Conservation (phyloP, 108 stramenopile species). For the Discostella stelligeroides region DNA sequence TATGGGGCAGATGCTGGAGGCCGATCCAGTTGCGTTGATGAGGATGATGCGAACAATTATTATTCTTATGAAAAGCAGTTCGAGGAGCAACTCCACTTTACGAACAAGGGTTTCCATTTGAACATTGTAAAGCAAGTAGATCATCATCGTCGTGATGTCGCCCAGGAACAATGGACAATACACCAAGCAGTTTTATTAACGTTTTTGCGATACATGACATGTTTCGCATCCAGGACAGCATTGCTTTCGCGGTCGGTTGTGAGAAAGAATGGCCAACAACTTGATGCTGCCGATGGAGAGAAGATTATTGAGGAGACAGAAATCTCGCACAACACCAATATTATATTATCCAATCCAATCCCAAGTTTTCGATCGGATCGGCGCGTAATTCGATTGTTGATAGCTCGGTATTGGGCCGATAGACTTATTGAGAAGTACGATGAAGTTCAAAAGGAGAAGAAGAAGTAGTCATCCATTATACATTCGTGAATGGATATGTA, state of each 20-base stretch:
- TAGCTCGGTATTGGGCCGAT: conserved; percentile 87
- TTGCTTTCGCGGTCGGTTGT: conserved; percentile 58
- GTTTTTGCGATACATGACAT: conserved; percentile 54
- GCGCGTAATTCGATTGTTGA: conserved; percentile 77
- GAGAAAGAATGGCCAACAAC: too few relatives aligned
- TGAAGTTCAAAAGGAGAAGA: conserved; percentile 8
- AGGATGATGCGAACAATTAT: conserved; percentile 17
- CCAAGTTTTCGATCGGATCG: conserved; percentile 83
- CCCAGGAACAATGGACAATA: conserved; percentile 25
- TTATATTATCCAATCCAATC: conserved; percentile 22
- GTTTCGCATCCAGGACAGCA: conserved; percentile 71
- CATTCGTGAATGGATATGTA: background rate
- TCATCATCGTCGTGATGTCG: background rate
- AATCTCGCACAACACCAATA: conserved; percentile 28
- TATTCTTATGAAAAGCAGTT: conserved; percentile 64
- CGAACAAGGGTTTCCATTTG: conserved; percentile 74
- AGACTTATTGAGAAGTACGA: conserved; percentile 56
- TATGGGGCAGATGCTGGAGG: conserved; percentile 70
- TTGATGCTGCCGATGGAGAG: conserved; percentile 48
- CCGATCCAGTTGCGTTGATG: background rate
- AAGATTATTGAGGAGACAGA: conserved; percentile 26
- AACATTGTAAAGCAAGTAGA: conserved; percentile 20
- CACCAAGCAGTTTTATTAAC: conserved; percentile 42
- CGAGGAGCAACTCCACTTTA: conserved; percentile 59
- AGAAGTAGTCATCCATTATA: background rate